Base-by-base conservation (phyloP, 176 grass and related monocot species). In the Juncus effusus region DNA sequence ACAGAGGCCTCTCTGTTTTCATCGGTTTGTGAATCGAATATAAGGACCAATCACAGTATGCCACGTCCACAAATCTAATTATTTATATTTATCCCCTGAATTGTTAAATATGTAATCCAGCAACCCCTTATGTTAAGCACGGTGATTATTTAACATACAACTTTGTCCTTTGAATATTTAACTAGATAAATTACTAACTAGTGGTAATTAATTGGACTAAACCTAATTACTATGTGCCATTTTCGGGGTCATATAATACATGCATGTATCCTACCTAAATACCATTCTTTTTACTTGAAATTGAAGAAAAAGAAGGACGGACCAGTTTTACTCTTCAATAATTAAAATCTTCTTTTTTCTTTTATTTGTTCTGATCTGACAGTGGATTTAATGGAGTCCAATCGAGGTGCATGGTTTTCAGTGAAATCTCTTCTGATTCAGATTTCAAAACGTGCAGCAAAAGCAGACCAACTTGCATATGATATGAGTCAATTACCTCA, bases 1-100 rank as follows among this genome's bases (percentile, higher is more conserved):
- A 47, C 9, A 47, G 40, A 60, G 55, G 37, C 54, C 3, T 47
- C 37, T 45, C 69, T 72, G 69, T 72, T 16, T 71, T 60, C 69
- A 6, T 72, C 52, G 40, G 28, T 72, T 60, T 72, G 69, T 60
- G 69, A 72, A 60, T 5, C 39, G 10, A 15, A 42, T 72, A 36
- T 72, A 36, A 60, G 39, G 42, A 72, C 69, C 54, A 72, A 72
- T 60, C 54, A 38, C 53, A 58, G 69, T 42, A 60, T 44, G 38
- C 55, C 69, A 59, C 68, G n/a, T 40, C 39, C 8, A 38, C 54
- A 35, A 69, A 19, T 39, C 9, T 51, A 51, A 41, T 52, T 50
- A 70, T 56, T 55, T 15, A 56, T 40, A 70, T 54, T 40, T 70
- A 55, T 49, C 51, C 10, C 40, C 36, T 13, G 54, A 70, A 70